These are phyloP conservation scores for Trichosporon ovoides DNA, from an alignment of 1,284 basidiomycete species.

Conservation along the genomic window DNA sequence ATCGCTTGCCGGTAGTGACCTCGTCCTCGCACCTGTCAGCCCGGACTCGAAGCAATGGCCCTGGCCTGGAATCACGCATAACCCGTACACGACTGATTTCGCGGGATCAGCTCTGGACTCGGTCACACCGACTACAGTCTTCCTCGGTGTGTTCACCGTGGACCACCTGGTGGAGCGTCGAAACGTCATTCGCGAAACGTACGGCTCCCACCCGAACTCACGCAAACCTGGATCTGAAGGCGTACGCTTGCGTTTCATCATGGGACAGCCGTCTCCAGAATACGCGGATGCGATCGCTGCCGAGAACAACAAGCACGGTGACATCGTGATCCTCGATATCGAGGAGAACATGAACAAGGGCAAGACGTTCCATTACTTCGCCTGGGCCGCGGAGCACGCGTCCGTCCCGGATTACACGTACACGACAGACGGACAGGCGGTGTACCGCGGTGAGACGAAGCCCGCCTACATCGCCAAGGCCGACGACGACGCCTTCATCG, in stretches of 20 bases:
- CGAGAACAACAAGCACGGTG: slow-evolving; percentile 80
- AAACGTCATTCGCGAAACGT: slow-evolving; percentile 83
- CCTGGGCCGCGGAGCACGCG: slow-evolving; percentile 73
- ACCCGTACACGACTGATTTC: slow-evolving; percentile 26
- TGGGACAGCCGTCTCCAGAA: slow-evolving; percentile 75
- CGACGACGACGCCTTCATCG: slow-evolving; percentile 71
- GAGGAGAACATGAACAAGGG: slow-evolving; percentile 53
- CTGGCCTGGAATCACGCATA: slow-evolving; percentile 20
- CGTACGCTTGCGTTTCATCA: slow-evolving; percentile 82
- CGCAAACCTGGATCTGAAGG: slow-evolving; percentile 73
- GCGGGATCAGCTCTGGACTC: slow-evolving; percentile 52
- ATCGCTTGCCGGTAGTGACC: slow-evolving; percentile 8
- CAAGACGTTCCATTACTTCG: slow-evolving; percentile 52
- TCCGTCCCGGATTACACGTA: slow-evolving; percentile 64
- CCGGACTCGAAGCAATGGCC: slow-evolving; percentile 46
- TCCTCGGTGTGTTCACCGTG: slow-evolving; percentile 86
- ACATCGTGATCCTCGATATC: slow-evolving; percentile 53
- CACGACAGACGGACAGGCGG: slow-evolving; percentile 16
- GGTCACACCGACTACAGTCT: slow-evolving; percentile 80
- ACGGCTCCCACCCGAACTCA: slow-evolving; percentile 75
- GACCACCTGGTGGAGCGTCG: slow-evolving; percentile 81
- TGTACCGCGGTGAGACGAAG: slow-evolving; percentile 47
- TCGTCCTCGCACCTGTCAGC: slow-evolving; percentile 29
- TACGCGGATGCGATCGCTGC: slow-evolving; percentile 74
- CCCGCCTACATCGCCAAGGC: slow-evolving; percentile 88